Base-by-base conservation (phyloP, 352 stramenopile genomes). In the Phytophthora meadii region DNA sequence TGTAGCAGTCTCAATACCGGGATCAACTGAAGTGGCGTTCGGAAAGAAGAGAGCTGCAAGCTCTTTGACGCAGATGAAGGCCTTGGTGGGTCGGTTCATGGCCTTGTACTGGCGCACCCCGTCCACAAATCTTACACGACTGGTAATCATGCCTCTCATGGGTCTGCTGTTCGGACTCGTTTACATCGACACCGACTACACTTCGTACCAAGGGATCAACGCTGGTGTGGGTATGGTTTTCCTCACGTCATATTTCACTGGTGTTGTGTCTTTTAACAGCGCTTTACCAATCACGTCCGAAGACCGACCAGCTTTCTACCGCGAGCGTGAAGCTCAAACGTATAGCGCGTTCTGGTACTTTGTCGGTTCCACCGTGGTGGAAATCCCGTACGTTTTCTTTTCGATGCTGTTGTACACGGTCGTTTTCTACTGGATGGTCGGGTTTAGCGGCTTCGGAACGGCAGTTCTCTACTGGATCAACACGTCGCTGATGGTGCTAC, bases 291-390 rank as follows among this genome's bases (percentile, higher is more conserved):
- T 94, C 5, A 88, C 91, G 42, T 77, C 88, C 53, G 75, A 84
- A 44, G 88, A 98, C 50, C 82, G 93, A 40, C 87, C 87, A 32
- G 84, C 91, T 40, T 98, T 94, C 65, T 98, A 98, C 75, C 73
- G 89, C 3, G 91, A 98, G 61, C 87, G 92, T 30, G 77, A 83
- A n/a, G 81, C 87, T 1, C 59, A 85, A 50, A 97, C 94, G 72
- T 98, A 42, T 17, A 42, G 11, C 7, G 11, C 36, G 11, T 17
- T 42, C 10, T 42, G 36, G 36, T 42, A 22, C 46, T 78, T 77
- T 40, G 48, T 95, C 4, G 75, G 84, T 15, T 54, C 49, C 12
- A 92, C 84, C 5, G 36, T 42, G 12, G 36, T 42, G 12, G 36
- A 42, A 7, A 42, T 42, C 7, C 36, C 36, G 36, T 86, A 87